Percentiles rank a stretch among this genome's conserved stretches.
These are phyloP conservation scores for Sordariomycetes sp. DNA, from an alignment of 2,329 filamentous ascomycete genomes.

Conservation along the genomic window DNA sequence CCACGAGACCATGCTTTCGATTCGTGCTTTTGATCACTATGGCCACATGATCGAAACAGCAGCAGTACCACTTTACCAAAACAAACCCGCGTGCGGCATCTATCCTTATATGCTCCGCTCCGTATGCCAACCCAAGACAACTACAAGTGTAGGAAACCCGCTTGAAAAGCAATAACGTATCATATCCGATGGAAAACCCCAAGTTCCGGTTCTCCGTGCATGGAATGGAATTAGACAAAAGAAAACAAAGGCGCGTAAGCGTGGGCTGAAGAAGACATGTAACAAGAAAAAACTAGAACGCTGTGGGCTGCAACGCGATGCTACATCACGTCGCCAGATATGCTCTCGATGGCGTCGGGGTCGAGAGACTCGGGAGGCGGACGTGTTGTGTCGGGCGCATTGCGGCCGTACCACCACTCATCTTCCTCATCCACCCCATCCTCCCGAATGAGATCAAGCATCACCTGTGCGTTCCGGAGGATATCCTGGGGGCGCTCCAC, in stretches of 20 bases:
- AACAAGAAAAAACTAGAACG: neutral
- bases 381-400: constrained; percentile 38
- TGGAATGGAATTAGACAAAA: neutral
- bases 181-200: neutral
- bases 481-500: constrained; percentile 46
- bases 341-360: constrained; percentile 30
- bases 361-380: constrained; percentile 36
- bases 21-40: neutral
- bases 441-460: constrained; percentile 51
- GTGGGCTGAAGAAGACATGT: neutral
- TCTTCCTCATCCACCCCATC: constrained; percentile 45
- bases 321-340: constrained; percentile 14
- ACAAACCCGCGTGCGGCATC: constrained; percentile 1
- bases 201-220: constrained; percentile 1
- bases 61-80: neutral
- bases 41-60: neutral
- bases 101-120: constrained; percentile 4
- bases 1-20: neutral
- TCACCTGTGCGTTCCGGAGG: constrained; percentile 47
- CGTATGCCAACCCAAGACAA: constrained; percentile 2
- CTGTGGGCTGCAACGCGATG: neutral
- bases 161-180: neutral
- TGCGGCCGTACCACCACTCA: constrained; percentile 47
- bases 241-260: neutral
- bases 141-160: neutral